These are phyloP conservation scores for Ceratocystis harringtonii DNA, from an alignment of 2,329 filamentous ascomycete species.

Conservation along the genomic window DNA sequence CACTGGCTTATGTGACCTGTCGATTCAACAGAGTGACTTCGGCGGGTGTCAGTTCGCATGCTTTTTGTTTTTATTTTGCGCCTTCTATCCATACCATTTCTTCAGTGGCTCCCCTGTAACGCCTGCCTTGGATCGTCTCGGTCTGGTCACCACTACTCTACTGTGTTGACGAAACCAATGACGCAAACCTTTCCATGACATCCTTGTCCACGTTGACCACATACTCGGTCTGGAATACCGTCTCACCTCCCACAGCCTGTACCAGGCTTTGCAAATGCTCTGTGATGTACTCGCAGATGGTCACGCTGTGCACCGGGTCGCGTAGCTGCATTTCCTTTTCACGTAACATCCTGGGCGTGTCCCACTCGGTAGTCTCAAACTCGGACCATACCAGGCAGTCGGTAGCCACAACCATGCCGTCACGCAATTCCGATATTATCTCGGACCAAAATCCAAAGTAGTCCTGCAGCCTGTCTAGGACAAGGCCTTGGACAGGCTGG, in stretches of 20 bases:
- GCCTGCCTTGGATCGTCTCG: not conserved
- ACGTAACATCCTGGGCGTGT: constrained; percentile 40
- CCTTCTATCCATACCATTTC: not conserved
- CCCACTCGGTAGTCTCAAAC: constrained; percentile 34
- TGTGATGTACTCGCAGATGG: constrained; percentile 48
- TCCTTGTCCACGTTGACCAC: constrained; percentile 60
- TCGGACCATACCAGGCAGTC: constrained; percentile 38
- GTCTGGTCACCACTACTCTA: not conserved
- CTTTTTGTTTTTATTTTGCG: not conserved
- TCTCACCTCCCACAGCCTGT: constrained; percentile 45
- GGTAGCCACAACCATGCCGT: constrained; percentile 37
- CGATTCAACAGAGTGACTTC: not conserved
- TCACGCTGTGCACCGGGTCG: constrained; percentile 54
- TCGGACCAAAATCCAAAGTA: constrained; percentile 63
- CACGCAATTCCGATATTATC: constrained; percentile 50
- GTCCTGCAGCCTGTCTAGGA: constrained; percentile 50
- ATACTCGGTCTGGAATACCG: constrained; percentile 53
- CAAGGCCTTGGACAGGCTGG: constrained; percentile 40
- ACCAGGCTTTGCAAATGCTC: constrained; percentile 46
- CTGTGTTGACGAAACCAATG: not conserved
- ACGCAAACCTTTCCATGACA: constrained; percentile 46
- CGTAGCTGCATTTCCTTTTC: constrained; percentile 38
- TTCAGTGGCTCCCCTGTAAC: not conserved
- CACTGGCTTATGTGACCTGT: not conserved
- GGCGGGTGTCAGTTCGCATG: not conserved